Evolutionary conservation across 306 rosid species (phyloP).

Genomic region (Quercus aquifolioides): DNA sequence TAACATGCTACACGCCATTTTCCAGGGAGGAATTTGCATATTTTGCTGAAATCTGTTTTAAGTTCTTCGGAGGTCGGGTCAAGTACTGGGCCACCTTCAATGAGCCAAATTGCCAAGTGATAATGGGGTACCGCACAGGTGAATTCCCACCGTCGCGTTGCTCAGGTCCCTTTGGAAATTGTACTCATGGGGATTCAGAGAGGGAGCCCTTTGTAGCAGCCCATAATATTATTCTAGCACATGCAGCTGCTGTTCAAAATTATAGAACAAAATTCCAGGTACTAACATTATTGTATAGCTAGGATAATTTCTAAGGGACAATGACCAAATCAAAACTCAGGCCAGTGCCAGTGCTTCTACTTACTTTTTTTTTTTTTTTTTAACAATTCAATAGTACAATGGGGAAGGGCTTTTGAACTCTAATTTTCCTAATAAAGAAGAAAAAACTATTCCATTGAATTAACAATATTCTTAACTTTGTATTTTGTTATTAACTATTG

Average conservation of each 20-base stretch:
- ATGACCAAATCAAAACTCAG: too few species aligned
- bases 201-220: slow-evolving; percentile 65
- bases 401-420: too few species aligned
- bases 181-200: slow-evolving; percentile 53
- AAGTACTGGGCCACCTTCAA: slow-evolving; percentile 70
- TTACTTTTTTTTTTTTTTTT: too few species aligned
- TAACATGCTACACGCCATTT: neutral
- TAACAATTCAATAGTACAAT: too few species aligned
- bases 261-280: slow-evolving; percentile 65
- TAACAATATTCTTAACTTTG: too few species aligned
- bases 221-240: slow-evolving; percentile 58
- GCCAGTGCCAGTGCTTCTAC: too few species aligned
- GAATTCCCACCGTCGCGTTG: slow-evolving; percentile 56
- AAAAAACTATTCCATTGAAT: too few species aligned
- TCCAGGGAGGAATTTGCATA: slow-evolving; percentile 60
- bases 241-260: slow-evolving; percentile 51
- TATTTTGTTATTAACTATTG: too few species aligned
- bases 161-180: slow-evolving; percentile 45
- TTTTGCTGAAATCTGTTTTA: slow-evolving; percentile 63
- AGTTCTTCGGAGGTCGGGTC: slow-evolving; percentile 60
- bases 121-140: slow-evolving; percentile 52
- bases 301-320: too few species aligned
- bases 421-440: too few species aligned
- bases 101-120: slow-evolving; percentile 46
- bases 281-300: too few species aligned